These are phyloP conservation scores for Chloris gayana DNA, from an alignment of 176 grass and related monocot species.

Conservation along the genomic window DNA sequence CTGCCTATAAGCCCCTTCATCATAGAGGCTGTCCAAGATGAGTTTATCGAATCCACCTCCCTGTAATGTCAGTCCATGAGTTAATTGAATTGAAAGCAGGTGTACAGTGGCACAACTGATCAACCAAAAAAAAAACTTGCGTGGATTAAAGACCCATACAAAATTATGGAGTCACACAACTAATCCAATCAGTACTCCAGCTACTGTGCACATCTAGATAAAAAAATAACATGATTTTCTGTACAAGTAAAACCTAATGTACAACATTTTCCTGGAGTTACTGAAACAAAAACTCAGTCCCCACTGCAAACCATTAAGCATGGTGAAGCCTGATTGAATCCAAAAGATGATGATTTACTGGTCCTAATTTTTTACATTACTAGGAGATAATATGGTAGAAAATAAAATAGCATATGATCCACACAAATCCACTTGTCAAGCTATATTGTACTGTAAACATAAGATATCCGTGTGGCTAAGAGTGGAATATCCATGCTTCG, in stretches of 20 bases:
- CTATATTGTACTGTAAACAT: neutral
- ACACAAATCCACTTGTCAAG: neutral
- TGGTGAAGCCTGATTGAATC: neutral
- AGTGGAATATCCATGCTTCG: too few relatives aligned
- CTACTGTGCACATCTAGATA: neutral
- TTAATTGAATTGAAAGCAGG: conserved; percentile 1
- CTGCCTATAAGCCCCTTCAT: conserved; percentile 68
- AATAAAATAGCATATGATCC: neutral
- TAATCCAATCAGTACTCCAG: neutral
- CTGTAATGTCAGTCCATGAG: conserved; percentile 34
- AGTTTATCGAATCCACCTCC: conserved; percentile 70
- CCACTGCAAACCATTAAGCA: neutral
- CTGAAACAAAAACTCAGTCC: neutral
- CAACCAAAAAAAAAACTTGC: neutral
- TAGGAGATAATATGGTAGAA: neutral
- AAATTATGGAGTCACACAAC: neutral
- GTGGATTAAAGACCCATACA: neutral
- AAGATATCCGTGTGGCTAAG: neutral
- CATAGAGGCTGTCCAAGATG: conserved; percentile 70
- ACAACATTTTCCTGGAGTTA: neutral
- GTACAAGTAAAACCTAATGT: neutral
- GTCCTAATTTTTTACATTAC: neutral
- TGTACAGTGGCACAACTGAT: neutral
- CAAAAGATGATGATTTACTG: neutral
- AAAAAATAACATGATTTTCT: neutral